phyloP scores from a whole-genome alignment of 2,329 filamentous ascomycete genomes.

The Huntiella moniliformis region DNA sequence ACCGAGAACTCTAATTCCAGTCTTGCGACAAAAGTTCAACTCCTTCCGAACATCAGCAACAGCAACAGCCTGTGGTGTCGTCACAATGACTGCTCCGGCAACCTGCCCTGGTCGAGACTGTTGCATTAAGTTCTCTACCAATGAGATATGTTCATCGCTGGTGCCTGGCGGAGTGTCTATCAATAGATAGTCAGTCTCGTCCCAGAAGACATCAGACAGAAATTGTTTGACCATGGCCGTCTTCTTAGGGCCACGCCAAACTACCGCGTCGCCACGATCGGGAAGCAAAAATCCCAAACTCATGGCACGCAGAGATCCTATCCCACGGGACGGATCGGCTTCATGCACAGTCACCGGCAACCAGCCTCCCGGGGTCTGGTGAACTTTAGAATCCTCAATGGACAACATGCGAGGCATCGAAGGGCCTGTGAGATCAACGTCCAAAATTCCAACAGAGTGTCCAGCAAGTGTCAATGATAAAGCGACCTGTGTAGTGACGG shows the following conservation, averaged over 20 bases:
- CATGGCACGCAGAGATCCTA: constrained; percentile 64
- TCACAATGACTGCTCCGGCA: constrained; percentile 80
- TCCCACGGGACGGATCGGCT: constrained; percentile 27
- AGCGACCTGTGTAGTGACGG: constrained; percentile 88
- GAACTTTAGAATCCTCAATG: constrained; percentile 75
- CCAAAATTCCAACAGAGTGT: constrained; percentile 81
- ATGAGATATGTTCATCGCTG: constrained; percentile 89
- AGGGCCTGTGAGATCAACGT: constrained; percentile 88
- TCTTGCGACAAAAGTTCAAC: constrained; percentile 82
- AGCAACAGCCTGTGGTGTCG: constrained; percentile 84
- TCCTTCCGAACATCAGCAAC: constrained; percentile 91
- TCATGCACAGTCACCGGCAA: constrained; percentile 70
- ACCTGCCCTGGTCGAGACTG: constrained; percentile 48
- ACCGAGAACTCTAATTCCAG: constrained; percentile 58
- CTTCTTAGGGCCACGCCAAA: constrained; percentile 96
- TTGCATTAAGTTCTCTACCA: constrained; percentile 65
- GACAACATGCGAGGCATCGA: constrained; percentile 91
- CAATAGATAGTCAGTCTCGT: constrained; percentile 71
- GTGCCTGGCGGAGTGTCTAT: constrained; percentile 95
- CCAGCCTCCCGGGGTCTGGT: constrained; percentile 82
- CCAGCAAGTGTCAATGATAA: constrained; percentile 72
- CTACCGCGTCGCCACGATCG: constrained; percentile 71
- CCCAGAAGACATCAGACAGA: constrained; percentile 78
- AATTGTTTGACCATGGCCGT: constrained; percentile 98
- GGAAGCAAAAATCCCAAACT: constrained; percentile 80